Evolutionary conservation across 805 yeast genomes (phyloP).

Genomic region (Barnettozyma pratensis): DNA sequence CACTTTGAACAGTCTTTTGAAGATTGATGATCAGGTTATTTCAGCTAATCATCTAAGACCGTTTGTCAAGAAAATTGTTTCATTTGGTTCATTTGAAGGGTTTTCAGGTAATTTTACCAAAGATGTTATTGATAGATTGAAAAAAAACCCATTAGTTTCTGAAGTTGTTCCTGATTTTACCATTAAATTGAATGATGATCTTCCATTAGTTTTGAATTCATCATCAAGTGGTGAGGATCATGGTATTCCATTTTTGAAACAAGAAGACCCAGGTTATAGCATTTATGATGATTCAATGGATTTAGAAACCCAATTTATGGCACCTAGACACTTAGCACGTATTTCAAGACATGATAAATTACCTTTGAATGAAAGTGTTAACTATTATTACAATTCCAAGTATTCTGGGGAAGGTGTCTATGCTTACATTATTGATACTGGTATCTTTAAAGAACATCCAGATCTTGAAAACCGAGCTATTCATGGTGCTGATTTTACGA

Average conservation of each 20-base stretch:
- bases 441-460: constrained; percentile 57
- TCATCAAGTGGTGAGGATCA: too few species aligned
- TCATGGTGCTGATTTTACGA: constrained; percentile 57
- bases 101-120: constrained; percentile 58
- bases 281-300: constrained; percentile 2
- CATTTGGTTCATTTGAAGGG: constrained; percentile 69
- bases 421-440: constrained; percentile 83
- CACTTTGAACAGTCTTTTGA: constrained; percentile 18
- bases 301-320: constrained; percentile 32
- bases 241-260: too few species aligned
- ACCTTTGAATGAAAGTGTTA: constrained; percentile 27
- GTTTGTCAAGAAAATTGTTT: constrained; percentile 44
- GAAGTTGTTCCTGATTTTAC: constrained; percentile 64
- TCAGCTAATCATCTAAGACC: constrained; percentile 39
- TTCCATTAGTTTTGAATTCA: background rate
- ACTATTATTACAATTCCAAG: constrained; percentile 44
- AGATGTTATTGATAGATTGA: constrained; percentile 42
- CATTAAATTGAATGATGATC: constrained; percentile 49
- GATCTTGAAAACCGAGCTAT: constrained; percentile 59
- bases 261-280: background rate
- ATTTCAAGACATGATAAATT: constrained; percentile 45
- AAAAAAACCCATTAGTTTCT: constrained; percentile 56
- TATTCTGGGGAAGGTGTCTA: constrained; percentile 54
- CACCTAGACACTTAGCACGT: constrained; percentile 67
- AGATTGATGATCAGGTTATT: constrained; percentile 18